Evolutionary conservation across 306 rosid species (phyloP).

Genomic region (Trifolium dubium): DNA sequence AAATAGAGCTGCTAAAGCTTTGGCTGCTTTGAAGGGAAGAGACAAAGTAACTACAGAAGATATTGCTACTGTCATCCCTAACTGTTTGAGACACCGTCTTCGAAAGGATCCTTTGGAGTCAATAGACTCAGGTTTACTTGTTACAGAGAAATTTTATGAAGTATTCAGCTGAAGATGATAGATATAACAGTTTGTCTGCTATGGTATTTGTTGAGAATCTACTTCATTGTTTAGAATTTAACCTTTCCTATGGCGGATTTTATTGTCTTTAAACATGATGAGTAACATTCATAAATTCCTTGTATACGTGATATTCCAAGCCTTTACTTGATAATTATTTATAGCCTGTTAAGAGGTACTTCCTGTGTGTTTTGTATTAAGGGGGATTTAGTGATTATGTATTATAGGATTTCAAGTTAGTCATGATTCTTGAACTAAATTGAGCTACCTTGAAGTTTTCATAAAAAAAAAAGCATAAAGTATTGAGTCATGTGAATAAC

Average conservation of each 20-base stretch:
- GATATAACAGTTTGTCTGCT: slow-evolving; percentile 31
- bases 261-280: slow-evolving; percentile 33
- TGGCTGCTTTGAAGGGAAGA: slow-evolving; percentile 86
- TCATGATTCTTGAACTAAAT: neutral
- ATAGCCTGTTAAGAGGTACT: slow-evolving; percentile 18
- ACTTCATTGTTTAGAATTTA: slow-evolving; percentile 27
- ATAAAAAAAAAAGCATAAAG: neutral
- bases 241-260: slow-evolving; percentile 33
- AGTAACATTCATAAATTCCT: slow-evolving; percentile 33
- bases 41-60: slow-evolving; percentile 76
- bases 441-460: neutral
- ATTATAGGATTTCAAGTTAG: neutral
- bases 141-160: slow-evolving; percentile 86
- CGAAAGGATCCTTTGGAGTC: slow-evolving; percentile 96
- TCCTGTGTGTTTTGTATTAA: neutral
- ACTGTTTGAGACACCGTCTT: slow-evolving; percentile 95
- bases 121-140: slow-evolving; percentile 90
- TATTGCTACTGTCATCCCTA: slow-evolving; percentile 91
- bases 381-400: neutral
- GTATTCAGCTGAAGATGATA: slow-evolving; percentile 65
- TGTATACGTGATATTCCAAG: slow-evolving; percentile 29
- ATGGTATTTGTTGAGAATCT: slow-evolving; percentile 41
- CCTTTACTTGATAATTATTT: slow-evolving; percentile 12
- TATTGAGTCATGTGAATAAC: neutral
- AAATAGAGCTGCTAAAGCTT: slow-evolving; percentile 90